Percentiles rank a stretch among this genome's conserved stretches.
Conservation (phyloP, 306 rosid species). For the Cucumis hystrix region DNA sequence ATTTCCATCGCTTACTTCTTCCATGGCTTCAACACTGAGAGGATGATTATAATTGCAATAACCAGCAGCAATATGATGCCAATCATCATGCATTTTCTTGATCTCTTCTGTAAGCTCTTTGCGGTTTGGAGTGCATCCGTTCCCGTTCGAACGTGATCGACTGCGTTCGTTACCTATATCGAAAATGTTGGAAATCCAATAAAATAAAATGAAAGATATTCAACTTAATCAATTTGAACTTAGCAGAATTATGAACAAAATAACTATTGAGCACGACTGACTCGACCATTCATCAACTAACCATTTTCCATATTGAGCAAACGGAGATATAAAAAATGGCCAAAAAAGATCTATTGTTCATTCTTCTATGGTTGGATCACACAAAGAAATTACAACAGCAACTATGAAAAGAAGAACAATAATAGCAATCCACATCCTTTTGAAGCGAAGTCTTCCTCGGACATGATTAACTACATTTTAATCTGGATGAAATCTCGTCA, state of each 20-base stretch:
- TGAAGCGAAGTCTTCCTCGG: constrained; percentile 65
- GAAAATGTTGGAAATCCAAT: not conserved
- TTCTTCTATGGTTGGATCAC: constrained; percentile 78
- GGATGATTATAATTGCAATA: constrained; percentile 50
- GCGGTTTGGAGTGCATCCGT: constrained; percentile 64
- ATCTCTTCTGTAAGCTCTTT: constrained; percentile 55
- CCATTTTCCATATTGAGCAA: not conserved
- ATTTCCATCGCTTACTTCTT: constrained; percentile 25
- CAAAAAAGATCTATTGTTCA: constrained; percentile 24
- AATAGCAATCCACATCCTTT: constrained; percentile 81
- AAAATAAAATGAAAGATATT: not conserved
- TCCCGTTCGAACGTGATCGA: constrained; percentile 58
- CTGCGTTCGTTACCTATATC: constrained; percentile 69
- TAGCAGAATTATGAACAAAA: not conserved
- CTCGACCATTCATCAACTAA: not conserved
- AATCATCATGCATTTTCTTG: constrained; percentile 90
- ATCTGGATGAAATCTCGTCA: constrained; percentile 54
- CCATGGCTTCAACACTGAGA: constrained; percentile 60
- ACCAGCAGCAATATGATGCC: constrained; percentile 45
- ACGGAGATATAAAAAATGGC: not conserved
- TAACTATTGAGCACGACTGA: not conserved
- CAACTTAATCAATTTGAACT: not conserved
- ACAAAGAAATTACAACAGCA: constrained; percentile 50
- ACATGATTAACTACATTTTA: constrained; percentile 58
- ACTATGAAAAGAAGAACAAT: constrained; percentile 57